Evolutionary conservation across 139 green algal species (phyloP), one percentile per base, ranked within the genome.

Genomic region (Chlamydomonas eustigma): DNA sequence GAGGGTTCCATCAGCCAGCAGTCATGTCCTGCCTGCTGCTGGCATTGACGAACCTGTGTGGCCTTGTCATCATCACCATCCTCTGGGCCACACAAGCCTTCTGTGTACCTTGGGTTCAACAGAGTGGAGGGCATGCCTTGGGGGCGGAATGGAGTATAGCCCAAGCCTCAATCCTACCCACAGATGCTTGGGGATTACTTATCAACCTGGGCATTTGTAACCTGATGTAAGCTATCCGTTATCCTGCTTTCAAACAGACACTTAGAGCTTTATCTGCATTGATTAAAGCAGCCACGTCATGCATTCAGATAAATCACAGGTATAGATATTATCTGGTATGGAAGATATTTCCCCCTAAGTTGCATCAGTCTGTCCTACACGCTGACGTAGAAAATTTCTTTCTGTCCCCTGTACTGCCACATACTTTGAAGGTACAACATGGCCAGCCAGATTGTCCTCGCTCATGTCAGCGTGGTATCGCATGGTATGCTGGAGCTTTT

Each of bases 401-500:
- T n/a, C n/a, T n/a, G n/a, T n/a, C n/a, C n/a, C n/a, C n/a, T n/a
- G n/a, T n/a, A n/a, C n/a, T n/a, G n/a, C n/a, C n/a, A n/a, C n/a
- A n/a, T n/a, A n/a, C n/a, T n/a, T n/a, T n/a, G n/a, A 1, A 58
- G 44, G 44, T 80, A 80, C 64, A 80, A 80, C 75, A 37, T 80
- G 39, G 75, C 75, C 2, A 75, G 64, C 39, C 75, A 80, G 39
- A 64, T 78, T 32, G 75, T 80, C 24, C 75, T 80, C n/a, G 75
- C 75, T 2, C 38, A 69, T 28, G 51, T 80, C 2, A 4, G 36
- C 4, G 75, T 80, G 4, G 75, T 80, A 18, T 75, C 75, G 4
- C 75, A 80, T 38, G 75, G 75, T 39, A 80, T 80, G 75, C 64
- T 80, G 33, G 75, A 80, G 75, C 75, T 80, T 2, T 72, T 80